These are phyloP conservation scores for Hypoxylon sp. DNA, from an alignment of 2,329 filamentous ascomycete species.

Conservation along the genomic window DNA sequence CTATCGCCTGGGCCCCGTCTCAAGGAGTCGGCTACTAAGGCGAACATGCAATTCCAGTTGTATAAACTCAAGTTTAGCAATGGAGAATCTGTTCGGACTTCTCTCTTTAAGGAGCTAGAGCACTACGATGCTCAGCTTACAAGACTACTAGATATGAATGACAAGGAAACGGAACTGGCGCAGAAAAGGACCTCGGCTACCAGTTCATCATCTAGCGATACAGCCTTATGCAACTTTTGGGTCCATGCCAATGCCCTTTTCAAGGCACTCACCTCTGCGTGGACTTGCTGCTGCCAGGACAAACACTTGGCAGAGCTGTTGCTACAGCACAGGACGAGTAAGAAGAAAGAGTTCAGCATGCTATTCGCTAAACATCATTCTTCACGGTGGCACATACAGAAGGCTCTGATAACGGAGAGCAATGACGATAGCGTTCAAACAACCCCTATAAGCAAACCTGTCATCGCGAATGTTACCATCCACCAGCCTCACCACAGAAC, in stretches of 20 bases:
- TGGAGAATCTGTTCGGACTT: slow-evolving; percentile 37
- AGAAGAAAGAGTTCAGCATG: slow-evolving; percentile 42
- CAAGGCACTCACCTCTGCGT: slow-evolving; percentile 43
- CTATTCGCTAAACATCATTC: slow-evolving; percentile 28
- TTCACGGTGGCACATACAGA: slow-evolving; percentile 24
- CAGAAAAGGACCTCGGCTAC: slow-evolving; percentile 2
- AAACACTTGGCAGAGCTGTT: slow-evolving; percentile 47
- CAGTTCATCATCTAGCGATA: slow-evolving; percentile 23
- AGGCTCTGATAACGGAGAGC: slow-evolving; percentile 30
- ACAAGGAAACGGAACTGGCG: slow-evolving; percentile 34
- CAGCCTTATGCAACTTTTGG: slow-evolving; percentile 50
- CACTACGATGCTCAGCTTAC: slow-evolving; percentile 45
- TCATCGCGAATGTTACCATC: background rate
- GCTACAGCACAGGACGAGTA: slow-evolving; percentile 36
- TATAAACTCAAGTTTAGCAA: slow-evolving; percentile 49
- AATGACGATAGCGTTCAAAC: background rate
- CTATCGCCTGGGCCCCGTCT: background rate
- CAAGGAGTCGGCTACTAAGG: slow-evolving; percentile 24
- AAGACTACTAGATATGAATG: slow-evolving; percentile 43
- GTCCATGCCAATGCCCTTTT: slow-evolving; percentile 46
- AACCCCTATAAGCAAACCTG: background rate
- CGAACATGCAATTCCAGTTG: slow-evolving; percentile 32
- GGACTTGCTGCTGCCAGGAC: slow-evolving; percentile 46
- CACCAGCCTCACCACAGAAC: slow-evolving; percentile 4
- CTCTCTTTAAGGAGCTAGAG: slow-evolving; percentile 46